Evolutionary conservation across 2,329 filamentous ascomycete species (phyloP), one percentile per base, ranked within the genome.

Genomic region (Dichotomopilus funicola): DNA sequence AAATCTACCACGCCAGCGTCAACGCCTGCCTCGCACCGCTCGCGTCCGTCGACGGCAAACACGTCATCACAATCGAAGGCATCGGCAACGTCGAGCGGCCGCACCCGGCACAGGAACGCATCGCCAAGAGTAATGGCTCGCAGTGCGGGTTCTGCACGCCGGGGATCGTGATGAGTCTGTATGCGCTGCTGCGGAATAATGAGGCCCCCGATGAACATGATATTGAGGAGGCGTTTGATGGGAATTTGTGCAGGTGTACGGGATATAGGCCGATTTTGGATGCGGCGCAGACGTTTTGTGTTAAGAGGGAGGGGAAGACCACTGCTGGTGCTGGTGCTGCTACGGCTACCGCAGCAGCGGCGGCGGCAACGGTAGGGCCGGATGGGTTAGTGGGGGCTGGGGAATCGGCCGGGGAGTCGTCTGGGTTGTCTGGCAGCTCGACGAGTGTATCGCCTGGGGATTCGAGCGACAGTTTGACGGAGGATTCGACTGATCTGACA

Each of bases 91-190:
- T 89, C 34, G 87, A 94, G 70, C 83, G 79, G 43, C 94, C 94
- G 5, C 94, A 99, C 74, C 89, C 92, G 1, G 78, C 87, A 3
- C 94, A 97, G 69, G 91, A 97, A 73, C 82, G 94, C 48, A 88
- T 99, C 64, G 92, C 94, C 13, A 88, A 88, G 71, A 83, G 87
- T 36, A 94, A 96, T 73, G 94, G 94, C 49, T 95, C 89, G 63
- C 92, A 99, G 70, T 99, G 81, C 57, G 81, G 91, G 1, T 99
- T 99, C 73, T 99, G 94, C 67, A 97, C 94, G 0, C 94, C 94
- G 4, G 94, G 94, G 2, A 97, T 99, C 65, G 91, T 97, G 60
- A 97, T 97, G 89, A 96, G 91, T 69, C 72, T 97, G 54, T 99
- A 99, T 71, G 94, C 94, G 5, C 78, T 97, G 45, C 77, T 99